A percentile compares a stretch with the other conserved stretches of the same genome.
phyloP scores from a whole-genome alignment of 163 green algal genomes.

The Prototheca wickerhamii region DNA sequence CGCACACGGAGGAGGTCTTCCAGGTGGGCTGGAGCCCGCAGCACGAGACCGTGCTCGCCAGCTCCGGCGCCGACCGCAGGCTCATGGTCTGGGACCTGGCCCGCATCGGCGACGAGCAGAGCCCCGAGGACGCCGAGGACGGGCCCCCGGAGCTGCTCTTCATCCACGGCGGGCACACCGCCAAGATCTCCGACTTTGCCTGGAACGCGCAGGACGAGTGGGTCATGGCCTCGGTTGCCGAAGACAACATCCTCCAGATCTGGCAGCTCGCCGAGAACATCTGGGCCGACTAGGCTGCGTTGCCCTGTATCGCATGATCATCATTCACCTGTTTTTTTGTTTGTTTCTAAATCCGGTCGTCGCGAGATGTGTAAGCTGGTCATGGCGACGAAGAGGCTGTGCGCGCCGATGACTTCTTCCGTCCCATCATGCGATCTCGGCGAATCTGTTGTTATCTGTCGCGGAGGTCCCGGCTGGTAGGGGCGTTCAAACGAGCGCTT shows the following conservation, averaged over 20 bases:
- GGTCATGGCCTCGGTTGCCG: constrained; percentile 88
- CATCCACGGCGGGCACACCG: constrained; percentile 97
- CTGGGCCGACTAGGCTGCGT: constrained; percentile 30
- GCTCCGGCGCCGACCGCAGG: constrained; percentile 84
- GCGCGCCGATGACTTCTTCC: too few relatives aligned
- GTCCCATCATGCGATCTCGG: too few relatives aligned
- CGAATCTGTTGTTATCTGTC: too few relatives aligned
- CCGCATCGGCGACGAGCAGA: constrained; percentile 90
- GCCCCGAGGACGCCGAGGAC: constrained; percentile 91
- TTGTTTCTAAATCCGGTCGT: not conserved
- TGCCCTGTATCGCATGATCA: not conserved
- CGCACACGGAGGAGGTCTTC: constrained; percentile 93
- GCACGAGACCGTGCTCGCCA: constrained; percentile 91
- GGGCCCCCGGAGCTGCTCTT: constrained; percentile 98
- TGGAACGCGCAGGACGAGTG: constrained; percentile 95
- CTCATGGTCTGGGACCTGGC: constrained; percentile 97
- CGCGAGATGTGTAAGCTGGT: not conserved
- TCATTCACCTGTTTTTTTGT: not conserved
- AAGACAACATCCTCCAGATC: constrained; percentile 98
- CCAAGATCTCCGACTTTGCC: constrained; percentile 92
- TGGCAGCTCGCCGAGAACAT: constrained; percentile 91
- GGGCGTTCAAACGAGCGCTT: too few relatives aligned
- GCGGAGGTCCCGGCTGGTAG: too few relatives aligned
- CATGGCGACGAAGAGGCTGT: too few relatives aligned
- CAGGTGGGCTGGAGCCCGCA: constrained; percentile 89